Evolutionary conservation across 805 yeast species (phyloP).

Genomic region (Candida takata): DNA sequence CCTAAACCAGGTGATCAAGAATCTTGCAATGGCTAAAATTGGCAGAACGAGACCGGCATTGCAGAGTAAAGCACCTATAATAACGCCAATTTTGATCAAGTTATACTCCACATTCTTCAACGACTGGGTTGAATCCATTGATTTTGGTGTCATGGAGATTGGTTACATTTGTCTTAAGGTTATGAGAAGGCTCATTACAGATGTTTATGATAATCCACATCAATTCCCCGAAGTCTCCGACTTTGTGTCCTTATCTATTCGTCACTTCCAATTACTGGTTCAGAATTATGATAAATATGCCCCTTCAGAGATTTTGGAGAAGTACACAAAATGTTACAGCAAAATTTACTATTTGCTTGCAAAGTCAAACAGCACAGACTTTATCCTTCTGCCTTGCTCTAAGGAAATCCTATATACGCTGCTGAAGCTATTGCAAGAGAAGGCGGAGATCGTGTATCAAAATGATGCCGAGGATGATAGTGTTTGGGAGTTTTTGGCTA

Average conservation of each 20-base stretch:
- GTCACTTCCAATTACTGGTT: conserved; percentile 54
- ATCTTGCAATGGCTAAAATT: conserved; percentile 65
- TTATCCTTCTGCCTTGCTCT: conserved; percentile 61
- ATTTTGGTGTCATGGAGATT: conserved; percentile 54
- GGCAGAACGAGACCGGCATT: conserved; percentile 77
- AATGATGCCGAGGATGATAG: conserved; percentile 38
- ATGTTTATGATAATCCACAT: conserved; percentile 69
- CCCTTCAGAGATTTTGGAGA: conserved; percentile 42
- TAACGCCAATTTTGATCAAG: conserved; percentile 53
- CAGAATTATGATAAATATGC: conserved; percentile 43
- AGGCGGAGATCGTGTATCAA: conserved; percentile 59
- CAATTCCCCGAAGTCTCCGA: conserved; percentile 50
- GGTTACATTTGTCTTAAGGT: conserved; percentile 75
- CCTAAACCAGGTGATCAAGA: conserved; percentile 72
- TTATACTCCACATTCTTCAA: conserved; percentile 55
- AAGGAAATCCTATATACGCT: conserved; percentile 54
- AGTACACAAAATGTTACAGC: conserved; percentile 66
- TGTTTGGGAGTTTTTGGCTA: conserved; percentile 70
- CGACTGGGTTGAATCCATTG: conserved; percentile 49
- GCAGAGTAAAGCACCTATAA: conserved; percentile 60
- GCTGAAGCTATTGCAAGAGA: conserved; percentile 51
- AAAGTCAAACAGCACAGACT: conserved; percentile 57
- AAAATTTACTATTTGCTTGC: conserved; percentile 63
- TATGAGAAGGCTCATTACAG: conserved; percentile 63
- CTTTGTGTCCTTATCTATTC: conserved; percentile 48